phyloP scores from a whole-genome alignment of 148 eudicot species.

The Camellia sinensis region DNA sequence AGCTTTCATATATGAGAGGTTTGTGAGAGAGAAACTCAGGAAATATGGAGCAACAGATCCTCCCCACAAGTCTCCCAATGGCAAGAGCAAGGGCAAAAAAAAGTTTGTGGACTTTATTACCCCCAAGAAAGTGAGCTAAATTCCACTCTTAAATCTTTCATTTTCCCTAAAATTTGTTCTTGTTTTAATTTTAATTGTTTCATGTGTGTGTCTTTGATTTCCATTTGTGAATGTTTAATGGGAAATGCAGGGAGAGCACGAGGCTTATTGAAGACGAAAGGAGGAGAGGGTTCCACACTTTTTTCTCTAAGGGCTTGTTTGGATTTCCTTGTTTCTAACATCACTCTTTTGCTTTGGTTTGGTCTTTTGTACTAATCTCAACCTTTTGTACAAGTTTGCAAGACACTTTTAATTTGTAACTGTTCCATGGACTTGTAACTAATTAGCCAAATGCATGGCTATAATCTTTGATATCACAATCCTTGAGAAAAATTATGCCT shows the following conservation, averaged over 20 bases:
- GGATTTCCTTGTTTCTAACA: background rate
- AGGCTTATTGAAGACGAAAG: background rate
- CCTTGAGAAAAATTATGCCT: too few relatives aligned
- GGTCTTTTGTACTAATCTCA: background rate
- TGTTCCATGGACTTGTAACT: too few relatives aligned
- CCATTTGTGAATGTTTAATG: background rate
- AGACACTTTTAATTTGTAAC: background rate
- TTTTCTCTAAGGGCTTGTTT: background rate
- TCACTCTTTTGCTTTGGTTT: background rate
- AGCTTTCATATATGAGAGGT: slow-evolving; percentile 69
- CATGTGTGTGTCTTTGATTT: background rate
- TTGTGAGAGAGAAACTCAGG: slow-evolving; percentile 60
- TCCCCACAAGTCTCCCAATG: slow-evolving; percentile 18
- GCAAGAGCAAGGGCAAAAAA: slow-evolving; percentile 37
- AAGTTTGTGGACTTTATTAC: slow-evolving; percentile 38
- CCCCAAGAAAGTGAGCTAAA: slow-evolving; percentile 30
- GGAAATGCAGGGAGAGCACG: background rate
- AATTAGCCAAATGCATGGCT: too few relatives aligned
- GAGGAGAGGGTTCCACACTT: background rate
- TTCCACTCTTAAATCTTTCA: background rate
- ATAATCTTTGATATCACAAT: too few relatives aligned
- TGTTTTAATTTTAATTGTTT: background rate
- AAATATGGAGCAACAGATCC: slow-evolving; percentile 31
- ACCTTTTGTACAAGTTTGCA: background rate
- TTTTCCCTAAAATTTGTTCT: background rate